These are phyloP conservation scores for Metahyphopichia silvanorum DNA, from an alignment of 805 yeast genomes.

Conservation along the genomic window DNA sequence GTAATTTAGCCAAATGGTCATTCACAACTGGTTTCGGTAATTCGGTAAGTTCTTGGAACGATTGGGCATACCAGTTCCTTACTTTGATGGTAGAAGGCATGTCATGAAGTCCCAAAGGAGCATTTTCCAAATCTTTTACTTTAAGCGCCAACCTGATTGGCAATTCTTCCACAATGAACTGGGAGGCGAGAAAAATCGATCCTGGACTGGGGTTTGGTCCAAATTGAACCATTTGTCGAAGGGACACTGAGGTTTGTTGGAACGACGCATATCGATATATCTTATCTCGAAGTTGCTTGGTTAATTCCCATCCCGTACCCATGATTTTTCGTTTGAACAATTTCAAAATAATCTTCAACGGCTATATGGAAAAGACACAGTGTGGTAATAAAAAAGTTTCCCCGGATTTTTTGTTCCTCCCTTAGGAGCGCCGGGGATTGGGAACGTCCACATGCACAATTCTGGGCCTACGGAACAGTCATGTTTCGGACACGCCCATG, in stretches of 20 bases:
- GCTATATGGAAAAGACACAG: too few species aligned
- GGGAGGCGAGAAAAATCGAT: constrained; percentile 75
- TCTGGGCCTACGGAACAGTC: too few species aligned
- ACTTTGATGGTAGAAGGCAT: constrained; percentile 77
- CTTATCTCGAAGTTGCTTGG: constrained; percentile 47
- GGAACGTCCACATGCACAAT: too few species aligned
- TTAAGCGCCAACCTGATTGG: constrained; percentile 85
- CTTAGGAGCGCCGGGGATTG: too few species aligned
- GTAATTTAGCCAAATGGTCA: constrained; percentile 35
- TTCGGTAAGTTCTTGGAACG: constrained; percentile 76
- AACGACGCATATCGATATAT: constrained; percentile 65
- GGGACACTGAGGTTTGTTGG: constrained; percentile 80
- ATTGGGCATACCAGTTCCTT: constrained; percentile 86
- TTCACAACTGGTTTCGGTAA: constrained; percentile 56
- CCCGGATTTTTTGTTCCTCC: too few species aligned
- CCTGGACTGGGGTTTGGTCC: constrained; percentile 81
- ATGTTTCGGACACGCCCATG: too few species aligned
- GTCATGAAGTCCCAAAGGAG: constrained; percentile 70
- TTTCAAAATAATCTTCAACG: too few species aligned
- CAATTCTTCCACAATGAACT: constrained; percentile 79
- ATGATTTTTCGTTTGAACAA: constrained; percentile 9
- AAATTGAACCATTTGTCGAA: constrained; percentile 88
- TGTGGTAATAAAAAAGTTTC: not conserved
- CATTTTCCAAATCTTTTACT: constrained; percentile 75
- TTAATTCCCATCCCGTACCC: constrained; percentile 50